These are phyloP conservation scores for Gentiana macrophylla DNA, from an alignment of 257 asterid genomes.

Conservation along the genomic window DNA sequence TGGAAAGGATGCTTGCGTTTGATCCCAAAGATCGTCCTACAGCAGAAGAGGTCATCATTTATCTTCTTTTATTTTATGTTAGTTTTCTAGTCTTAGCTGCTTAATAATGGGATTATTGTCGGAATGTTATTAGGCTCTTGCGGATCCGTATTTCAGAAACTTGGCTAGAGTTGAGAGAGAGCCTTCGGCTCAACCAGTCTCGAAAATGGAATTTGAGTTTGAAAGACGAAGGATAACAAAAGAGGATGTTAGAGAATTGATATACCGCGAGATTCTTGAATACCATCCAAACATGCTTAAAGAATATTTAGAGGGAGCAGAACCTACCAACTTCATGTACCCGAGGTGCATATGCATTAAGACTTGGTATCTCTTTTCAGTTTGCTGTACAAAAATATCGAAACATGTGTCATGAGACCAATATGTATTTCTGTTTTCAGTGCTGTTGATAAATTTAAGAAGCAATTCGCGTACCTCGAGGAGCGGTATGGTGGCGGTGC, in stretches of 20 bases:
- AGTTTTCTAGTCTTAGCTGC: conserved; percentile 1
- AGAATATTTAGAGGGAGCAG: conserved; percentile 74
- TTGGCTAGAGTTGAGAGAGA: conserved; percentile 95
- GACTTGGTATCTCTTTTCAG: neutral
- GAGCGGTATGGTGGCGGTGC: conserved; percentile 76
- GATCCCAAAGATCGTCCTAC: conserved; percentile 92
- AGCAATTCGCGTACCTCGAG: conserved; percentile 90
- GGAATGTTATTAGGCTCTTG: conserved; percentile 72
- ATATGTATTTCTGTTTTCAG: conserved; percentile 19
- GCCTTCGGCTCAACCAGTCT: conserved; percentile 87
- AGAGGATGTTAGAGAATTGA: conserved; percentile 85
- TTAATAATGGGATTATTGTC: conserved; percentile 18
- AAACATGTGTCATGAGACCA: too few species aligned
- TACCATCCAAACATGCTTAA: conserved; percentile 95
- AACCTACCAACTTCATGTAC: conserved; percentile 92
- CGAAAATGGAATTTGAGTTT: conserved; percentile 96
- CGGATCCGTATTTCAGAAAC: conserved; percentile 95
- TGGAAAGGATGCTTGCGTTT: conserved; percentile 92
- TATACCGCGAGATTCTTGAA: conserved; percentile 88
- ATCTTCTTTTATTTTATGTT: conserved; percentile 1
- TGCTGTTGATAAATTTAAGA: conserved; percentile 96
- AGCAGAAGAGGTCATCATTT: conserved; percentile 70
- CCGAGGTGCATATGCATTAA: conserved; percentile 50
- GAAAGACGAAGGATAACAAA: conserved; percentile 91
- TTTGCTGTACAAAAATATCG: too few species aligned